Evolutionary conservation across 345 rosid genomes (phyloP).

Genomic region (Durio zibethinus): DNA sequence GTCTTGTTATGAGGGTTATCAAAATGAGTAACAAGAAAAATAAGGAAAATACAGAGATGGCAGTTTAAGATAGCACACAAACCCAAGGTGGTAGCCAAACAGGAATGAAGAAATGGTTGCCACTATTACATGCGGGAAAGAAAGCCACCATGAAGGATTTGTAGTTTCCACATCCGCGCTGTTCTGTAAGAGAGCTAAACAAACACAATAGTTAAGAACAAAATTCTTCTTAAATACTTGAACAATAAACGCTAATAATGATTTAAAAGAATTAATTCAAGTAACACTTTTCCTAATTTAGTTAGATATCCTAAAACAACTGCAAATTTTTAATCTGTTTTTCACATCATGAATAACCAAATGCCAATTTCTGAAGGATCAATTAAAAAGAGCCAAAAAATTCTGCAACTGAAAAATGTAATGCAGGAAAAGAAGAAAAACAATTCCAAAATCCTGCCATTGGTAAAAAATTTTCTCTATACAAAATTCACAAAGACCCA

Average conservation of each 20-base stretch:
- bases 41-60: slow-evolving; percentile 7
- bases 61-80: slow-evolving; percentile 26
- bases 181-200: slow-evolving; percentile 52
- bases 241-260: not conserved
- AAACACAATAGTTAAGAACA: slow-evolving; percentile 17
- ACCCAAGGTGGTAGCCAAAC: slow-evolving; percentile 97
- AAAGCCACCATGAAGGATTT: slow-evolving; percentile 82
- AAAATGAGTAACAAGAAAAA: not conserved
- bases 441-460: not conserved
- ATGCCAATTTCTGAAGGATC: not conserved
- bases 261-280: not conserved
- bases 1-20: not conserved
- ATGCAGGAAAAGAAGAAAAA: not conserved
- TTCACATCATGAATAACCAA: not conserved
- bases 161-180: slow-evolving; percentile 40
- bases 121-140: slow-evolving; percentile 78
- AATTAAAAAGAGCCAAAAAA: not conserved
- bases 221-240: not conserved
- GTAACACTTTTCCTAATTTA: not conserved
- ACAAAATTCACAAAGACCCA: not conserved
- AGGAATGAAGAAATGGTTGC: slow-evolving; percentile 81
- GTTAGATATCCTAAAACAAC: not conserved
- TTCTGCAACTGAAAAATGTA: not conserved
- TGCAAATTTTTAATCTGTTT: not conserved
- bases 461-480: not conserved